phyloP scores from a whole-genome alignment of 1,284 basidiomycete genomes.

The Cryptococcus floricola region DNA sequence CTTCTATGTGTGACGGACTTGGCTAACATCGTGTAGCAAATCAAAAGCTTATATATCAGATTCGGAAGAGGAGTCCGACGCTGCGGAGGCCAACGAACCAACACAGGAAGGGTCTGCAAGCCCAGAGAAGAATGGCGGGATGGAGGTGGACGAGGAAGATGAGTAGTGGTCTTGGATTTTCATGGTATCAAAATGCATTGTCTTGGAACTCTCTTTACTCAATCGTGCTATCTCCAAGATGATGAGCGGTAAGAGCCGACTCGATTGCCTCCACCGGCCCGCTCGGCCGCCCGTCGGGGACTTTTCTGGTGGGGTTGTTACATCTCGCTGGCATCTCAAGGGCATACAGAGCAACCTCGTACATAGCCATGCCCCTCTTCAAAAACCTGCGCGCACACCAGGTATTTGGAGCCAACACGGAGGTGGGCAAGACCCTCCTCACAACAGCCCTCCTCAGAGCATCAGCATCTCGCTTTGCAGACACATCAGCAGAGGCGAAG shows the following conservation, averaged over 20 bases:
- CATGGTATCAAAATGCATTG: not conserved
- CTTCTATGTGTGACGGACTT: conserved; percentile 2
- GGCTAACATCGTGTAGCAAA: conserved; percentile 25
- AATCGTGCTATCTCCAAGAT: too few species aligned
- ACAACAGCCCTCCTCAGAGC: conserved; percentile 76
- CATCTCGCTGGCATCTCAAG: too few species aligned
- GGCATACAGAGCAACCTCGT: too few species aligned
- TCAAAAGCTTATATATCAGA: conserved; percentile 46
- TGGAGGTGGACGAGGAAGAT: conserved; percentile 1
- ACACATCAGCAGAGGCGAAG: conserved; percentile 22
- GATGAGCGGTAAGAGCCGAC: too few species aligned
- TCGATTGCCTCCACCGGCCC: too few species aligned
- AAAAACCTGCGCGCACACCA: conserved; percentile 79
- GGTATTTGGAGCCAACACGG: conserved; percentile 63
- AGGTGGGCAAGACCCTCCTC: conserved; percentile 84
- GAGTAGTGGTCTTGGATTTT: not conserved
- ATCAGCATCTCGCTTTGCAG: conserved; percentile 53
- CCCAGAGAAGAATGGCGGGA: conserved; percentile 25
- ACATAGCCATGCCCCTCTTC: conserved; percentile 52
- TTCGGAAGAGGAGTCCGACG: conserved; percentile 35
- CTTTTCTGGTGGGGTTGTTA: too few species aligned
- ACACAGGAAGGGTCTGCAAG: conserved; percentile 10
- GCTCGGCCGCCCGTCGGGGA: too few species aligned
- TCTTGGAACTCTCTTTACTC: too few species aligned
- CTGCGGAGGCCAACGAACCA: not conserved